Evolutionary conservation across 306 rosid species (phyloP).

Genomic region (Sphenostylis stenocarpa): DNA sequence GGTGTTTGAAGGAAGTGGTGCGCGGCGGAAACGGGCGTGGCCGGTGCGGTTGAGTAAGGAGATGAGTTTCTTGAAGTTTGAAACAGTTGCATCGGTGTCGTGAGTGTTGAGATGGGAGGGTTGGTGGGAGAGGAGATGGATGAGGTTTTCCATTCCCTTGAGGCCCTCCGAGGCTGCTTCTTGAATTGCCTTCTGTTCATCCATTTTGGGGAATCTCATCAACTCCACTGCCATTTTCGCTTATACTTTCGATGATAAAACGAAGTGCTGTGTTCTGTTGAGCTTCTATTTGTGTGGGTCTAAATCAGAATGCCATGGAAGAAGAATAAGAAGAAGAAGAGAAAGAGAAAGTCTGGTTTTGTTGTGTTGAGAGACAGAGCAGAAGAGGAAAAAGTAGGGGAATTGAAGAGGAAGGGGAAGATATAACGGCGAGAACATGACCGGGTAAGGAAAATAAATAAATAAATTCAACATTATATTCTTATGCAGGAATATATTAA

Average conservation of each 20-base stretch:
- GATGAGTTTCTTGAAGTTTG: slow-evolving; percentile 67
- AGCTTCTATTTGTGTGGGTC: background rate
- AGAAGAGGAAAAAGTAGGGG: background rate
- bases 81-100: slow-evolving; percentile 64
- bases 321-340: no score
- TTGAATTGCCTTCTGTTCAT: slow-evolving; percentile 72
- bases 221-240: slow-evolving; percentile 70
- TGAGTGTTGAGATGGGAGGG: slow-evolving; percentile 55
- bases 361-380: background rate
- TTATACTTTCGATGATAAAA: no score
- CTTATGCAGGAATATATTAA: no score
- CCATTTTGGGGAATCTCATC: slow-evolving; percentile 61
- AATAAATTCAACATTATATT: no score
- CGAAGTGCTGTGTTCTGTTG: no score
- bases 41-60: slow-evolving; percentile 78
- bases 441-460: slow-evolving; percentile 33
- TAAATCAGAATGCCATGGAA: slow-evolving; percentile 33
- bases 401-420: background rate
- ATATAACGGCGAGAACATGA: slow-evolving; percentile 45
- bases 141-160: slow-evolving; percentile 73
- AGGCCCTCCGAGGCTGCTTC: slow-evolving; percentile 82
- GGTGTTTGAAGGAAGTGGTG: slow-evolving; percentile 43
- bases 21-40: slow-evolving; percentile 93
- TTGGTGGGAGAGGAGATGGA: slow-evolving; percentile 56
- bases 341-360: no score